Evolutionary conservation across 1,284 basidiomycete genomes (phyloP), one percentile per base, ranked within the genome.

Genomic region (Spongispora temasekensis): DNA sequence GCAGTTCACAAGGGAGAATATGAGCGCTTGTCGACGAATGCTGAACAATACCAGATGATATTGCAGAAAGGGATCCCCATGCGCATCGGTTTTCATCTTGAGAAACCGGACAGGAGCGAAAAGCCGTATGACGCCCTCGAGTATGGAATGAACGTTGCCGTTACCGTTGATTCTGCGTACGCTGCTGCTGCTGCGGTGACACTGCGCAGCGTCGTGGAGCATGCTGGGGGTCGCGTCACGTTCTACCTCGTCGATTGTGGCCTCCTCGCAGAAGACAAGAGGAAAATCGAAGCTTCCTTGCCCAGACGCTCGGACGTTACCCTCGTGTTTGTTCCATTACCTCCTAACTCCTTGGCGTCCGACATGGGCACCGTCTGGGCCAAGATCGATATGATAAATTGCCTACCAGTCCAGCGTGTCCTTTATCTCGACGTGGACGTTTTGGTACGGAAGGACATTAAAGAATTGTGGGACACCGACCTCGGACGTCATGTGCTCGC

Each of bases 361-460:
- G 64, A 65, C 34, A 62, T 71, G 57, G 79, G 79, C 3, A 56
- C 74, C 2, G 67, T 70, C 0, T 86, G 83, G 84, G 82, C 79
- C 1, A 86, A 85, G 68, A 59, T 86, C 25, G 81, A 83, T 55
- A 74, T 85, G 69, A 68, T 81, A 32, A 61, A 65, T 1, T 58
- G 73, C n/a, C 65, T 86, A 19, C 84, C 83, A 0, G 76, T 81
- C 13, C 81, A 86, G 64, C 74, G 81, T 0, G 78, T 78, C 7
- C 68, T 85, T 6, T 85, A 85, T 65, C 74, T 86, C 17, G 84
- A 87, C 56, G 80, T 81, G 4, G 85, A 87, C 64, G 72, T 79
- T 13, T 71, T 87, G 2, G 77, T 85, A 15, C 76, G 80, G 15
- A 67, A 57, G n/a, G 76, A 78, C 62, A 50, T 85, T 50, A 67